Conservation (phyloP, 495 filamentous ascomycete species). For the Penicillium ucsense region DNA sequence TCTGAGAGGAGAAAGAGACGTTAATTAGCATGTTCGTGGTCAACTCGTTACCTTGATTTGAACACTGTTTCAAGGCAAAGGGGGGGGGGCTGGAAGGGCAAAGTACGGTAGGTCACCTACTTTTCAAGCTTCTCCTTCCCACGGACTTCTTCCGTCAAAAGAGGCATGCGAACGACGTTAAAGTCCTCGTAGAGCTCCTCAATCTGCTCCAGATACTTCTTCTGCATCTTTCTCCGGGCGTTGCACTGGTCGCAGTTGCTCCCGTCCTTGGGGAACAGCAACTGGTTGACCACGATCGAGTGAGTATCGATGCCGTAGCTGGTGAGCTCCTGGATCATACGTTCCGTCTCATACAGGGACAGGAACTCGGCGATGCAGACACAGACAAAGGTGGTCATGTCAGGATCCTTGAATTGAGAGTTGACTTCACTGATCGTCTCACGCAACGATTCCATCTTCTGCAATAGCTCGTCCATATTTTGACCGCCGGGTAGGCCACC, state of each 20-base stretch:
- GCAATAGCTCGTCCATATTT: conserved; percentile 81
- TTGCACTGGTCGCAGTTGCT: conserved; percentile 93
- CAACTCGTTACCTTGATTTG: no score
- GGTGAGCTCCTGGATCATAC: conserved; percentile 97
- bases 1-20: conserved; percentile 18
- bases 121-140: conserved; percentile 88
- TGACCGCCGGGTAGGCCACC: conserved; percentile 85
- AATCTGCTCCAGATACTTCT: conserved; percentile 98
- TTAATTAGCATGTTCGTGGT: no score
- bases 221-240: conserved; percentile 93
- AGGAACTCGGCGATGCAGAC: conserved; percentile 98
- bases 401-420: conserved; percentile 92
- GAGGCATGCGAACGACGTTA: conserved; percentile 95
- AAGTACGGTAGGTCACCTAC: conserved; percentile 29
- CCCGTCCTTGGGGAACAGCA: conserved; percentile 81
- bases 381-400: conserved; percentile 95
- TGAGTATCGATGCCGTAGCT: conserved; percentile 94
- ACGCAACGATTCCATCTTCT: conserved; percentile 86
- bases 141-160: conserved; percentile 88
- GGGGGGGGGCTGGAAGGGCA: not conserved
- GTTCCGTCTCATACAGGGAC: conserved; percentile 95
- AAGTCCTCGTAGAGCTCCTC: conserved; percentile 99
- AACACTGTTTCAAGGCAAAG: not conserved
- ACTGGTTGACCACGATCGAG: conserved; percentile 94
- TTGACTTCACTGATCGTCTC: conserved; percentile 94